These are phyloP conservation scores for Magnolia changhungtana DNA, from an alignment of 164 flowering plant species.

Conservation along the genomic window DNA sequence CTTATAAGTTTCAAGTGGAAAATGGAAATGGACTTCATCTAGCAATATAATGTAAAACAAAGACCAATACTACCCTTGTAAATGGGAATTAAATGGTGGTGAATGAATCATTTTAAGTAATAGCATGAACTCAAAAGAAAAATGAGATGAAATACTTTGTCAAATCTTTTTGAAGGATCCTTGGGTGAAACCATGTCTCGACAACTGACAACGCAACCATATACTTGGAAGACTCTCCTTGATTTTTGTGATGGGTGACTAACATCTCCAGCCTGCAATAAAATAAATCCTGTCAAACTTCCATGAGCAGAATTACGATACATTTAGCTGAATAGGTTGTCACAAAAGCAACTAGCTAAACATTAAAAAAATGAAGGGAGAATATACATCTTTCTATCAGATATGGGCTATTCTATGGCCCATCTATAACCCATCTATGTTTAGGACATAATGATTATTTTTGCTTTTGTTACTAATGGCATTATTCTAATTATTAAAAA, in stretches of 20 bases:
- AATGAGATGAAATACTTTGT: slow-evolving; percentile 48
- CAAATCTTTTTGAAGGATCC: slow-evolving; percentile 60
- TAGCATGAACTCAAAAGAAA: background rate
- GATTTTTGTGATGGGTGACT: slow-evolving; percentile 30
- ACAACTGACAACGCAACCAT: slow-evolving; percentile 83
- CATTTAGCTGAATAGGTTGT: background rate
- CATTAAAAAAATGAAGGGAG: background rate
- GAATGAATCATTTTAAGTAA: background rate
- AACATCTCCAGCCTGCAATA: slow-evolving; percentile 37
- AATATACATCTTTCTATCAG: too few relatives aligned
- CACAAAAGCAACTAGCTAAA: background rate
- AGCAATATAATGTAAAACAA: background rate
- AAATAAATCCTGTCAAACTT: slow-evolving; percentile 3
- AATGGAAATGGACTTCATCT: background rate
- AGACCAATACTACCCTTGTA: background rate
- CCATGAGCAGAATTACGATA: background rate
- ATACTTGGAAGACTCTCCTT: slow-evolving; percentile 74
- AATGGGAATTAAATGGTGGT: background rate
- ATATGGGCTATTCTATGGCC: too few relatives aligned
- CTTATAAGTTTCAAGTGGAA: background rate
- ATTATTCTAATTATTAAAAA: too few relatives aligned
- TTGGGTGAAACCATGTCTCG: slow-evolving; percentile 80
- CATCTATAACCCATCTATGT: too few relatives aligned
- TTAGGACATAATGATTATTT: too few relatives aligned
- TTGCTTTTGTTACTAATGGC: too few relatives aligned